phyloP scores from a whole-genome alignment of 108 stramenopile genomes.

The Skeletonema costatum region DNA sequence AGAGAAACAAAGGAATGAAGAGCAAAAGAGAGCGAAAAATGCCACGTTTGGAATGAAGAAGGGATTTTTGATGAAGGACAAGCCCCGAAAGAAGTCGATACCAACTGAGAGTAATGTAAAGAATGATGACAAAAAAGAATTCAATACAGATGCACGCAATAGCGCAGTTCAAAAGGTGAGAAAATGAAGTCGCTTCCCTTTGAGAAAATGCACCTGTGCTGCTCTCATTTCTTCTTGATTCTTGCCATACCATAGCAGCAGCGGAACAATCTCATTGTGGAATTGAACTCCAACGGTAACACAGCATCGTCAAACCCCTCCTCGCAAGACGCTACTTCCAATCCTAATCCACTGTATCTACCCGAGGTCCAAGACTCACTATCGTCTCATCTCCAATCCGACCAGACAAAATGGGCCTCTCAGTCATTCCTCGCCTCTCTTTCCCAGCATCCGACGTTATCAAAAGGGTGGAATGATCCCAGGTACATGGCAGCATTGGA shows the following conservation, averaged over 20 bases:
- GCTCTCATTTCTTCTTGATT: not conserved
- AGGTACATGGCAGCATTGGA: slow-evolving; percentile 45
- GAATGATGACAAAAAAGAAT: slow-evolving; percentile 4
- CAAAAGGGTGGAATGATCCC: slow-evolving; percentile 35
- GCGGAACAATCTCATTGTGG: slow-evolving; percentile 35
- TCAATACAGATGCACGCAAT: not conserved
- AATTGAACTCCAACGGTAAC: slow-evolving; percentile 40
- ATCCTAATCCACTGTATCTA: slow-evolving; percentile 20
- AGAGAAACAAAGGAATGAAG: not conserved
- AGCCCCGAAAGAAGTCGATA: not conserved
- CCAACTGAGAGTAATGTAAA: not conserved
- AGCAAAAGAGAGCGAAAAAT: slow-evolving; percentile 26
- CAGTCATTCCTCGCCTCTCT: slow-evolving; percentile 33
- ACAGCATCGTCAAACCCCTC: slow-evolving; percentile 5
- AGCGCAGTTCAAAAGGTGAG: not conserved
- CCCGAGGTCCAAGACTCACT: slow-evolving; percentile 38
- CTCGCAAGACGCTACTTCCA: not conserved
- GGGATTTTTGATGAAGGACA: slow-evolving; percentile 38
- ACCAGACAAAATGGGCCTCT: slow-evolving; percentile 32
- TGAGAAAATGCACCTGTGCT: too few species aligned
- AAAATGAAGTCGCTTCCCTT: not conserved
- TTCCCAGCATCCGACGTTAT: slow-evolving; percentile 40
- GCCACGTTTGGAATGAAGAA: slow-evolving; percentile 43
- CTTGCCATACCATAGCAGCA: not conserved
- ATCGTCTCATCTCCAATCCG: slow-evolving; percentile 15